Percentiles rank a stretch among this genome's conserved stretches.
Evolutionary conservation across 2,329 filamentous ascomycete genomes (phyloP).

Genomic region (Neoscytalidium dimidiatum): DNA sequence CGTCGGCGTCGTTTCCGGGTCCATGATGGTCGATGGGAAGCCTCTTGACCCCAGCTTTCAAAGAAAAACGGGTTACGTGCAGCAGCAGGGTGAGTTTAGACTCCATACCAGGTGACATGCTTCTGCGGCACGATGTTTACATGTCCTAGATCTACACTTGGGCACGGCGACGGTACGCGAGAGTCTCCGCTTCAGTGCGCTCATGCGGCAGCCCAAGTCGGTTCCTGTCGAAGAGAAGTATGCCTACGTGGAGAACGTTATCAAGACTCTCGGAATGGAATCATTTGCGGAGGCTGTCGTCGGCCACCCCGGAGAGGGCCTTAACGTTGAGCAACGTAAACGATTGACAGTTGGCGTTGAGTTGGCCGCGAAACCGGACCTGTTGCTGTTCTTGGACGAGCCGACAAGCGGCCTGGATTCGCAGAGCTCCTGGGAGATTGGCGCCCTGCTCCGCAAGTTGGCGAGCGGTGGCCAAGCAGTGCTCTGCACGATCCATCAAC

Average conservation of each 20-base stretch:
- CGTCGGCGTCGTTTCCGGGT: conserved; percentile 40
- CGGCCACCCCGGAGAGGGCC: conserved; percentile 61
- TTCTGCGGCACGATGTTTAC: neutral
- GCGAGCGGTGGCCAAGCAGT: conserved; percentile 51
- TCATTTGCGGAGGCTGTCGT: conserved; percentile 68
- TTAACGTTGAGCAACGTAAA: conserved; percentile 71
- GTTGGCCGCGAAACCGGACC: conserved; percentile 66
- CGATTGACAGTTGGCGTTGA: conserved; percentile 73
- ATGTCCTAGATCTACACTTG: conserved; percentile 54
- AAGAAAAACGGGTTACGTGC: conserved; percentile 41
- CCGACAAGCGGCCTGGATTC: conserved; percentile 44
- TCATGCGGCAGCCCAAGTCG: conserved; percentile 51
- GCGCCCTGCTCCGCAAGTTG: conserved; percentile 63
- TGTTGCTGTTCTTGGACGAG: conserved; percentile 65
- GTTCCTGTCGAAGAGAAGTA: conserved; percentile 61
- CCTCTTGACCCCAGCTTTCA: conserved; percentile 38
- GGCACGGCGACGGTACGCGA: conserved; percentile 41
- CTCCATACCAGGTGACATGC: neutral
- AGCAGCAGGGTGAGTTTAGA: conserved; percentile 34
- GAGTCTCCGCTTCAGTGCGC: conserved; percentile 36
- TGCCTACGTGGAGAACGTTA: conserved; percentile 64
- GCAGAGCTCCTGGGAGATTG: conserved; percentile 62
- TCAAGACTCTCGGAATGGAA: conserved; percentile 66
- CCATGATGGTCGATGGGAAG: conserved; percentile 42
- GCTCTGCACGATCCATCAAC: conserved; percentile 52